Evolutionary conservation across 1,284 basidiomycete genomes (phyloP).

Genomic region (Microbotryum violaceum): DNA sequence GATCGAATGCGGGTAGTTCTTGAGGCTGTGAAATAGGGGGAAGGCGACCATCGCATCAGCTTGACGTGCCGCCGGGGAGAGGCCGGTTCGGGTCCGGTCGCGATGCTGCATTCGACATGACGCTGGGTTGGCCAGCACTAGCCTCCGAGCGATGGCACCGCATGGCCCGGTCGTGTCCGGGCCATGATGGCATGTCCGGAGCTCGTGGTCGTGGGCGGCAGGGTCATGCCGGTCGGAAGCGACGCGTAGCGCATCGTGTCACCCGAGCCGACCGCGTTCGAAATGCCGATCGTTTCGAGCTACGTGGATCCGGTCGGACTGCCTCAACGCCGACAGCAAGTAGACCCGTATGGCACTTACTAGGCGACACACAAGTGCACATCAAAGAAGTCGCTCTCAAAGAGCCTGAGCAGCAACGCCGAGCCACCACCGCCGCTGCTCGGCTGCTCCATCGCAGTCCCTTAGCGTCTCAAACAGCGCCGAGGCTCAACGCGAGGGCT

Average conservation of each 20-base stretch:
- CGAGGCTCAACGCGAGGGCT: no score
- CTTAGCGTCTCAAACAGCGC: no score
- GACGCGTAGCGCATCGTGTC: not conserved
- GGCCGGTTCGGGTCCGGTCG: not conserved
- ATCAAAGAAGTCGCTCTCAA: slow-evolving; percentile 37
- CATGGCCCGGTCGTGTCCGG: not conserved
- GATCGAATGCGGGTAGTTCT: slow-evolving; percentile 81
- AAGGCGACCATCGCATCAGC: not conserved
- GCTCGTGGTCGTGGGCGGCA: no score
- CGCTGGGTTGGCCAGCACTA: not conserved
- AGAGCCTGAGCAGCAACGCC: slow-evolving; percentile 33
- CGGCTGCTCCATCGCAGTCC: not conserved
- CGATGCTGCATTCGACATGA: no score
- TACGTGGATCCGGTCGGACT: not conserved
- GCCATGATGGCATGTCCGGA: not conserved
- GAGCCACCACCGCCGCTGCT: slow-evolving; percentile 13
- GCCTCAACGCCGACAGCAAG: not conserved
- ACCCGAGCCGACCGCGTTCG: not conserved
- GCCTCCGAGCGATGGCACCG: not conserved
- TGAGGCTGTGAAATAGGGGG: slow-evolving; percentile 46
- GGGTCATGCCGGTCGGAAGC: not conserved
- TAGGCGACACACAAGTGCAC: slow-evolving; percentile 38
- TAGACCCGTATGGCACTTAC: slow-evolving; percentile 21
- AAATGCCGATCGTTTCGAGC: not conserved
- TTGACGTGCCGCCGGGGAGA: not conserved